Conservation (phyloP, 2,329 filamentous ascomycete species). For the Balansia obtecta region DNA sequence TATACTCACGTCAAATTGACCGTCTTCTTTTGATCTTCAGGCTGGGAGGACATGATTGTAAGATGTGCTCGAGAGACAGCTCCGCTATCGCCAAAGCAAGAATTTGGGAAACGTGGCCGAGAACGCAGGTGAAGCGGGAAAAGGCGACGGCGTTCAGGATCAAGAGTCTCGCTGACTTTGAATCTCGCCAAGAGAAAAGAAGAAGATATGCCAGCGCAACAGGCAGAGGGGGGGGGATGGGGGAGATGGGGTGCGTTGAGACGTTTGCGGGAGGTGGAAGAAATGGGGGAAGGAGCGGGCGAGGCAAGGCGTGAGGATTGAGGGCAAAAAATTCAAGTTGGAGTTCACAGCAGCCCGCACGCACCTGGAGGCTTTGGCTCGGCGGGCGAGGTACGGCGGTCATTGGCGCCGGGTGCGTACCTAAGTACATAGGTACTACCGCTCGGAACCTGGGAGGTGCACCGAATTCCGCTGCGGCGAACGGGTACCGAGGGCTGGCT, state of each 20-base stretch:
- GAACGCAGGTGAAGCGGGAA: slow-evolving; percentile 1
- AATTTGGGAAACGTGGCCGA: slow-evolving; percentile 14
- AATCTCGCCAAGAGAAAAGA: neutral
- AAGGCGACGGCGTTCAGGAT: neutral
- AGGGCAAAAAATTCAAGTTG: slow-evolving; percentile 8
- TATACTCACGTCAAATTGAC: slow-evolving; percentile 64
- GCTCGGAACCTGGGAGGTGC: neutral
- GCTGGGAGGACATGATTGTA: slow-evolving; percentile 61
- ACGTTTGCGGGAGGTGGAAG: slow-evolving; percentile 8
- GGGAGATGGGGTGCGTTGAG: too few species aligned
- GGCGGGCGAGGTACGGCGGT: neutral
- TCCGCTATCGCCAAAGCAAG: slow-evolving; percentile 12
- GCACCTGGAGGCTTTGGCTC: too few species aligned
- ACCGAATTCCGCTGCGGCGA: neutral
- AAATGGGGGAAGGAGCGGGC: slow-evolving; percentile 5
- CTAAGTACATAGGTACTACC: too few species aligned
- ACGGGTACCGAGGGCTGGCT: neutral
- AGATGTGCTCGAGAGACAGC: slow-evolving; percentile 16
- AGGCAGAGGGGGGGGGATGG: neutral
- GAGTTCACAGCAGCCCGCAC: slow-evolving; percentile 2
- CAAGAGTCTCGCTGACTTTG: neutral
- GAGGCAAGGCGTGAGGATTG: slow-evolving; percentile 9
- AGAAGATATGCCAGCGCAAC: neutral
- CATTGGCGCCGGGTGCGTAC: neutral
- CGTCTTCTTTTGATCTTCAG: slow-evolving; percentile 64